Evolutionary conservation across 768 basidiomycete species (phyloP).

Genomic region (Tricholoma matsutake): DNA sequence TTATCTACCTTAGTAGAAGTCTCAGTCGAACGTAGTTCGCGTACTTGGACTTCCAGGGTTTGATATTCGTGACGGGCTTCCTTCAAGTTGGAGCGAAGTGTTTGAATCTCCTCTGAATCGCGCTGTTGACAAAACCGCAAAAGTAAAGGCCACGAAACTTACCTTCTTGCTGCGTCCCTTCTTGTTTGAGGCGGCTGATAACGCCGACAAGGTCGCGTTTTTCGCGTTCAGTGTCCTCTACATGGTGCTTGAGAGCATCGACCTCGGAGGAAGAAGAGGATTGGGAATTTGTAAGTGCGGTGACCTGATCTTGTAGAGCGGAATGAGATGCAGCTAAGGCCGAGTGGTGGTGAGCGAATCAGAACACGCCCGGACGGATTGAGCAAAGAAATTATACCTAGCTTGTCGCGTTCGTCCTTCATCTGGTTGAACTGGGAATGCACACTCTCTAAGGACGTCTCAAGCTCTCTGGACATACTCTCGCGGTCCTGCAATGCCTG

Average conservation of each 20-base stretch:
- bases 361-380: slow-evolving; percentile 15
- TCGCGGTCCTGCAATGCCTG: slow-evolving; percentile 82
- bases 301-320: slow-evolving; percentile 52
- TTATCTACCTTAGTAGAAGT: slow-evolving; percentile 67
- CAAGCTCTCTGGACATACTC: slow-evolving; percentile 53
- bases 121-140: slow-evolving; percentile 7
- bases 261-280: slow-evolving; percentile 61
- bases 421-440: slow-evolving; percentile 54
- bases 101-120: slow-evolving; percentile 64
- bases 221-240: slow-evolving; percentile 82
- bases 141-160: slow-evolving; percentile 16
- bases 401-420: slow-evolving; percentile 61
- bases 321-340: slow-evolving; percentile 42
- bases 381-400: slow-evolving; percentile 43
- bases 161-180: slow-evolving; percentile 75
- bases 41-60: slow-evolving; percentile 59
- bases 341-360: slow-evolving; percentile 1
- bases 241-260: slow-evolving; percentile 52
- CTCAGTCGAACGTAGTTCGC: slow-evolving; percentile 72
- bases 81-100: slow-evolving; percentile 64
- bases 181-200: slow-evolving; percentile 79
- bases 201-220: slow-evolving; percentile 86
- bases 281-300: slow-evolving; percentile 54
- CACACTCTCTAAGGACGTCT: slow-evolving; percentile 45
- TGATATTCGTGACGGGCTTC: slow-evolving; percentile 75